phyloP scores from a whole-genome alignment of 352 stramenopile species.

The Phytophthora pluvialis region DNA sequence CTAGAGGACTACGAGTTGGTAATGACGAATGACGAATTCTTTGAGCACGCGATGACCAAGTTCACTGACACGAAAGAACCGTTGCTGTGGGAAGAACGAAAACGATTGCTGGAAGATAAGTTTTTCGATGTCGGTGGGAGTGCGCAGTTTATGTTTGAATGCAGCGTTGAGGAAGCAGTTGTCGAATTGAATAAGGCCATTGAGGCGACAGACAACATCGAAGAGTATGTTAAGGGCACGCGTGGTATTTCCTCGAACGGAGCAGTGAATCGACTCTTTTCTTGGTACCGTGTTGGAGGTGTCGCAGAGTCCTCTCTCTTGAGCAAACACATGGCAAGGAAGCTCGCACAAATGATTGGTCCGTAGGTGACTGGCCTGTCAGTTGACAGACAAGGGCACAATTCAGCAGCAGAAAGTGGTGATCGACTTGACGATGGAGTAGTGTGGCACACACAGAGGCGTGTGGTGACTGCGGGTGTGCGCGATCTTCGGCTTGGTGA shows the following conservation, averaged over 20 bases:
- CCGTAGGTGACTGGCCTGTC: background rate
- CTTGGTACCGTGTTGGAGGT: conserved; percentile 8
- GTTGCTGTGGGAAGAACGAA: conserved; percentile 5
- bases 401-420: no score
- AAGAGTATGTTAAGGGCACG: background rate
- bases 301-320: no score
- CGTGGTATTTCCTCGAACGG: background rate
- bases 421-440: no score
- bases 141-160: conserved; percentile 3
- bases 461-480: no score
- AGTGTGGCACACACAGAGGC: no score
- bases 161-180: background rate
- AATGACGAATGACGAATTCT: conserved; percentile 15
- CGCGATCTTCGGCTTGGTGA: no score
- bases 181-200: conserved; percentile 2
- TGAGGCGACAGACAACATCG: background rate
- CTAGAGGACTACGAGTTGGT: conserved; percentile 13
- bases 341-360: background rate
- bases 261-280: conserved; percentile 21
- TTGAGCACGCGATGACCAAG: conserved; percentile 9
- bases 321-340: background rate
- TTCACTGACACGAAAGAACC: conserved; percentile 13
- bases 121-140: conserved; percentile 12
- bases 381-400: no score
- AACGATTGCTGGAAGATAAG: conserved; percentile 17